Evolutionary conservation across 2,329 filamentous ascomycete species (phyloP).

Genomic region (Cadophora gregata): DNA sequence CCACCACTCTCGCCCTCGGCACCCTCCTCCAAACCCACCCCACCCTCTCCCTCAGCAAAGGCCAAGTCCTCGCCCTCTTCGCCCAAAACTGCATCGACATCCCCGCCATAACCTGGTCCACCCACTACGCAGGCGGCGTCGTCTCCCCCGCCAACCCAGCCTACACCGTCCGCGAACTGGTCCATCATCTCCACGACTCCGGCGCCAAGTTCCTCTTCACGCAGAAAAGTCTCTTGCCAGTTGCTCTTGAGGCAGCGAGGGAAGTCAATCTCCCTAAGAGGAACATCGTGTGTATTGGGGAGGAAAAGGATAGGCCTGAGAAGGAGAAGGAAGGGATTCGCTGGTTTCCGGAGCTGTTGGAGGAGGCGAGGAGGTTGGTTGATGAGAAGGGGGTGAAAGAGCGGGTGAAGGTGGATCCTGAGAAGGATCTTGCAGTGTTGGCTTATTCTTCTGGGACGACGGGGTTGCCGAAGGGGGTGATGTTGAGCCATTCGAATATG

Average conservation of each 20-base stretch:
- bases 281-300: slow-evolving; percentile 77
- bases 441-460: slow-evolving; percentile 62
- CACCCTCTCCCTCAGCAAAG: slow-evolving; percentile 1
- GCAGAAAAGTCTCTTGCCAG: slow-evolving; percentile 67
- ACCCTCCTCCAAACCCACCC: slow-evolving; percentile 64
- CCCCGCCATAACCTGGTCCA: slow-evolving; percentile 75
- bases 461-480: slow-evolving; percentile 81
- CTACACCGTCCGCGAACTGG: slow-evolving; percentile 81
- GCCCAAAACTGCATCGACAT: slow-evolving; percentile 86
- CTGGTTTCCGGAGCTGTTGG: slow-evolving; percentile 24
- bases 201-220: slow-evolving; percentile 77
- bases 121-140: slow-evolving; percentile 80
- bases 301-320: slow-evolving; percentile 48
- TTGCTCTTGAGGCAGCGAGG: slow-evolving; percentile 69
- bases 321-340: slow-evolving; percentile 47
- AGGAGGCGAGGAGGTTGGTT: slow-evolving; percentile 52
- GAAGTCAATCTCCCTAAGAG: slow-evolving; percentile 71
- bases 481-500: slow-evolving; percentile 83
- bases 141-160: slow-evolving; percentile 83
- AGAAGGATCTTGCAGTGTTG: slow-evolving; percentile 76
- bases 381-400: slow-evolving; percentile 51
- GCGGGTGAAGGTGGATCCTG: slow-evolving; percentile 43
- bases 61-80: slow-evolving; percentile 79
- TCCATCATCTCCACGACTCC: slow-evolving; percentile 80
- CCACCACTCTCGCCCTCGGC: slow-evolving; percentile 74